Conservation (phyloP, 495 filamentous ascomycete genomes). For the Penicillium ucsense region DNA sequence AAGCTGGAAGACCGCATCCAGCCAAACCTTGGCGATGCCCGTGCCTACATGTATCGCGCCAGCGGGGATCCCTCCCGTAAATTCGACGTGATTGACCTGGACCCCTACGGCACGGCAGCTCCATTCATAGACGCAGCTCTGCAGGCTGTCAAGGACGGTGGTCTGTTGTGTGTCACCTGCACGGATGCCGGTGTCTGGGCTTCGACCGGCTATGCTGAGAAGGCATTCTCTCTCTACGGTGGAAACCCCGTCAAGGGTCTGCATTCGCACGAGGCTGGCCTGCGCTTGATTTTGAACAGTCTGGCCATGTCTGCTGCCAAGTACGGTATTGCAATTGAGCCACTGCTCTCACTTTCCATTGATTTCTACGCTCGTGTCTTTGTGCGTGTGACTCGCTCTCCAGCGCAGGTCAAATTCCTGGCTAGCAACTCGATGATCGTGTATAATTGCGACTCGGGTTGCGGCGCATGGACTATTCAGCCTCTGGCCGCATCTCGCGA, state of each 20-base stretch:
- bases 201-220: constrained; percentile 85
- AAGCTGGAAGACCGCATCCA: constrained; percentile 57
- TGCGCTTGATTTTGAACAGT: constrained; percentile 73
- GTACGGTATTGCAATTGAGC: constrained; percentile 88
- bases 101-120: constrained; percentile 88
- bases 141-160: constrained; percentile 73
- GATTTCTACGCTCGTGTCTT: constrained; percentile 95
- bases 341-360: constrained; percentile 82
- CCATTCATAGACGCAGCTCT: constrained; percentile 87
- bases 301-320: constrained; percentile 69
- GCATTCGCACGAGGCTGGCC: constrained; percentile 79
- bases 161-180: constrained; percentile 89
- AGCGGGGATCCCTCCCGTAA: constrained; percentile 15
- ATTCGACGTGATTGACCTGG: constrained; percentile 93
- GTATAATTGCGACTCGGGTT: constrained; percentile 83
- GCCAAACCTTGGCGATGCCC: constrained; percentile 67
- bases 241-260: constrained; percentile 74
- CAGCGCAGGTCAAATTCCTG: constrained; percentile 77
- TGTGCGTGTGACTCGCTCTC: constrained; percentile 67
- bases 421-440: constrained; percentile 87
- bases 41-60: constrained; percentile 80
- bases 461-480: constrained; percentile 78
- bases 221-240: constrained; percentile 84
- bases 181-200: constrained; percentile 93
- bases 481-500: constrained; percentile 56